Conservation (phyloP, 2,329 filamentous ascomycete genomes). For the Podosphaera fusca region DNA sequence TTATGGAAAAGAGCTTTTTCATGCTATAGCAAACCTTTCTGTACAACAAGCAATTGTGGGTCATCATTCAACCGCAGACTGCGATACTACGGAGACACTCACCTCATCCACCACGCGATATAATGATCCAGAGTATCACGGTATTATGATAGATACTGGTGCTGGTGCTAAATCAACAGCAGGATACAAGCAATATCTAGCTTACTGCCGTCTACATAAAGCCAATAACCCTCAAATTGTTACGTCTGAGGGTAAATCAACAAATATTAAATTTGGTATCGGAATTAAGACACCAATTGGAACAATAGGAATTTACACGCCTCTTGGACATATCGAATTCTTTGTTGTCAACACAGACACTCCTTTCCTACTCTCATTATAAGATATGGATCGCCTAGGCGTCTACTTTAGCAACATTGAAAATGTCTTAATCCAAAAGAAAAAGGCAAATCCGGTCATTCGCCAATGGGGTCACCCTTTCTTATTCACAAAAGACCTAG, state of each 20-base stretch:
- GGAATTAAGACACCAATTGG: background rate
- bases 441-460: too few relatives aligned
- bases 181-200: background rate
- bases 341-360: too few relatives aligned
- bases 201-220: background rate
- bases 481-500: background rate
- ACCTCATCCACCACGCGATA: background rate
- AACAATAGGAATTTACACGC: too few relatives aligned
- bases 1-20: background rate
- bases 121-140: background rate
- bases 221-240: background rate
- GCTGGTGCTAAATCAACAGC: background rate
- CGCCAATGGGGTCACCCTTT: background rate
- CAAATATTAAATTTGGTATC: background rate
- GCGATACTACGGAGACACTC: background rate
- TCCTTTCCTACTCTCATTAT: too few relatives aligned
- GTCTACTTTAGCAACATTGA: too few relatives aligned
- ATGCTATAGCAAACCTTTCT: background rate
- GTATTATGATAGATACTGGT: background rate
- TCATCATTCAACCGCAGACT: background rate
- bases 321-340: too few relatives aligned
- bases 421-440: too few relatives aligned
- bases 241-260: background rate
- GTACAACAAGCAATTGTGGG: background rate
- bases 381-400: too few relatives aligned